phyloP scores from a whole-genome alignment of 345 rosid species.

The Sonneratia alba region DNA sequence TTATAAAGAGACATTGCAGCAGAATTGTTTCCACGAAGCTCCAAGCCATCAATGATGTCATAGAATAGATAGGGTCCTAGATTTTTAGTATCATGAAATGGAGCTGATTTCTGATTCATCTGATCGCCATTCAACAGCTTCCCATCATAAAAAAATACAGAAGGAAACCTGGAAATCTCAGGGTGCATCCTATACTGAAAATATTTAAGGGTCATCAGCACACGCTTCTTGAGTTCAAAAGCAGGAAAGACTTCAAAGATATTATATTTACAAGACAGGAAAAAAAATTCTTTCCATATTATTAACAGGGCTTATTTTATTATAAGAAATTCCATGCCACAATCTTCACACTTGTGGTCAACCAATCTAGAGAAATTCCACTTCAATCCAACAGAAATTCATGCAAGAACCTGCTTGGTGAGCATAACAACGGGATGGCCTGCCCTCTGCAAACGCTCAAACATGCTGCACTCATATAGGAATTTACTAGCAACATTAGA shows the following conservation, averaged over 20 bases:
- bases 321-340: not conserved
- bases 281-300: not conserved
- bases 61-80: constrained; percentile 82
- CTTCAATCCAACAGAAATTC: not conserved
- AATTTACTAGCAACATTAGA: constrained; percentile 87
- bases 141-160: constrained; percentile 77
- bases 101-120: constrained; percentile 51
- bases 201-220: constrained; percentile 16
- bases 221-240: constrained; percentile 8
- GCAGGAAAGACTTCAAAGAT: not conserved
- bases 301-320: not conserved
- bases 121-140: constrained; percentile 71
- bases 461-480: constrained; percentile 89
- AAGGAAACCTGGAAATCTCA: constrained; percentile 85
- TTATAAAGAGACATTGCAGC: constrained; percentile 71
- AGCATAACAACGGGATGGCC: constrained; percentile 91
- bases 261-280: not conserved
- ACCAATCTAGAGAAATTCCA: not conserved
- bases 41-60: constrained; percentile 74
- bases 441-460: constrained; percentile 94
- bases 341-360: not conserved
- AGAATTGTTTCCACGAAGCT: constrained; percentile 61
- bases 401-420: constrained; percentile 64
- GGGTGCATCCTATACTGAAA: constrained; percentile 99
- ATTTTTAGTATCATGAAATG: constrained; percentile 59